Conservation (phyloP, 106 monocot genomes). For the Dendrobium catenatum region DNA sequence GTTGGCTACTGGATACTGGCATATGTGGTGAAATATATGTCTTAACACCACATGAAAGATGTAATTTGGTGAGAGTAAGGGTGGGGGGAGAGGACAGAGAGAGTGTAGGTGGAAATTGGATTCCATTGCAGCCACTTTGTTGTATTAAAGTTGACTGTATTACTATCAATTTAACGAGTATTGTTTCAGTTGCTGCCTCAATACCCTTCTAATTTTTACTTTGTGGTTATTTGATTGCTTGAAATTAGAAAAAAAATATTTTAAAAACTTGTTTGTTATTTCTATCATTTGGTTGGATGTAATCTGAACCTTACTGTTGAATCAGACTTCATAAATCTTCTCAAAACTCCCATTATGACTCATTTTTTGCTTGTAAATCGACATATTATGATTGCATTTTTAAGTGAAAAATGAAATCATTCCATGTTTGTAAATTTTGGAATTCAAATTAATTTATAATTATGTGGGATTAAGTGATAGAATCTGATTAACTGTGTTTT, state of each 20-base stretch:
- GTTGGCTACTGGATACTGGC: not conserved
- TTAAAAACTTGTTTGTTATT: not conserved
- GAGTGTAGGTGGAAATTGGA: not conserved
- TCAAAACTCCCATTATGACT: not conserved
- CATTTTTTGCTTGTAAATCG: not conserved
- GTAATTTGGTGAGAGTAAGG: not conserved
- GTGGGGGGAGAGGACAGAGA: too few species aligned
- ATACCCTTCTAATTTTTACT: not conserved
- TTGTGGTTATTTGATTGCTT: not conserved
- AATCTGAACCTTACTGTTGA: too few species aligned
- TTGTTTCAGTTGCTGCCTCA: not conserved
- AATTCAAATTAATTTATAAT: too few species aligned
- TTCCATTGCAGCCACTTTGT: not conserved
- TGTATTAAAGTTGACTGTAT: not conserved
- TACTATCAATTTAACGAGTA: not conserved
- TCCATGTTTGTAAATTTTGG: too few species aligned
- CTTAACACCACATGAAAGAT: slow-evolving; percentile 4
- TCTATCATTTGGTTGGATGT: not conserved
- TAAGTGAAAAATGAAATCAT: too few species aligned
- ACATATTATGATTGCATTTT: too few species aligned
- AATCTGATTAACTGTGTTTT: too few species aligned
- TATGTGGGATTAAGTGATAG: too few species aligned
- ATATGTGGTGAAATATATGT: slow-evolving; percentile 2
- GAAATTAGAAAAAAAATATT: not conserved
- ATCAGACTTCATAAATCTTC: too few species aligned